Evolutionary conservation across 2,329 filamentous ascomycete genomes (phyloP).

Genomic region (Xylaria sp.): DNA sequence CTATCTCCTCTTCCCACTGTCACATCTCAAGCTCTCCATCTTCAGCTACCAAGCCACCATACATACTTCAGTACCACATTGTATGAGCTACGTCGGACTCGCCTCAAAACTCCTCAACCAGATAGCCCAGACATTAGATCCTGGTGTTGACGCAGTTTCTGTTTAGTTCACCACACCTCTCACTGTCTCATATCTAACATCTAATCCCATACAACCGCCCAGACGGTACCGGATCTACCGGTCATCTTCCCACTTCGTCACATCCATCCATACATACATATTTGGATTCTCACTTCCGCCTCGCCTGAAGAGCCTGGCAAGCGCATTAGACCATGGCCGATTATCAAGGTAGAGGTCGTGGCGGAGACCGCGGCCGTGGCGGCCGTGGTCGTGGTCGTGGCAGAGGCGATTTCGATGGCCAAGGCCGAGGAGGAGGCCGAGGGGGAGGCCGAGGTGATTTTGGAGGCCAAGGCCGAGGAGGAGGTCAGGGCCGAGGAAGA

Average conservation of each 20-base stretch:
- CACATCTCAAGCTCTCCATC: neutral
- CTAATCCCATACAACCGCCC: neutral
- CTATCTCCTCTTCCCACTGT: neutral
- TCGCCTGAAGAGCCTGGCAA: neutral
- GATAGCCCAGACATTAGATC: neutral
- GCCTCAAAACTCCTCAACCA: neutral
- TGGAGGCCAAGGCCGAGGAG: slow-evolving; percentile 38
- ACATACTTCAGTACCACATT: neutral
- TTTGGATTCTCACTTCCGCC: neutral
- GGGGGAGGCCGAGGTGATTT: slow-evolving; percentile 36
- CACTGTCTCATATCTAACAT: neutral
- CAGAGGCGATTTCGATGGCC: slow-evolving; percentile 22
- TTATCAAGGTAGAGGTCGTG: slow-evolving; percentile 35
- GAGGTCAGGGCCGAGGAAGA: slow-evolving; percentile 38
- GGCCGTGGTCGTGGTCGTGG: slow-evolving; percentile 40
- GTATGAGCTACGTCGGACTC: neutral
- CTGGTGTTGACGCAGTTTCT: neutral
- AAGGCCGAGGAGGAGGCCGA: slow-evolving; percentile 23
- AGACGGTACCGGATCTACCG: neutral
- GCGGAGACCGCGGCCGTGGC: slow-evolving; percentile 33
- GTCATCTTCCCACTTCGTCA: neutral
- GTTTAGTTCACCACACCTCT: neutral
- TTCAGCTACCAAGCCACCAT: neutral
- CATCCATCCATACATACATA: neutral
- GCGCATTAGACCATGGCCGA: slow-evolving; percentile 24